Percentiles rank a stretch among this genome's conserved stretches.
Conservation (phyloP, 2,329 filamentous ascomycete genomes). For the Cryphonectria nitschkei region DNA sequence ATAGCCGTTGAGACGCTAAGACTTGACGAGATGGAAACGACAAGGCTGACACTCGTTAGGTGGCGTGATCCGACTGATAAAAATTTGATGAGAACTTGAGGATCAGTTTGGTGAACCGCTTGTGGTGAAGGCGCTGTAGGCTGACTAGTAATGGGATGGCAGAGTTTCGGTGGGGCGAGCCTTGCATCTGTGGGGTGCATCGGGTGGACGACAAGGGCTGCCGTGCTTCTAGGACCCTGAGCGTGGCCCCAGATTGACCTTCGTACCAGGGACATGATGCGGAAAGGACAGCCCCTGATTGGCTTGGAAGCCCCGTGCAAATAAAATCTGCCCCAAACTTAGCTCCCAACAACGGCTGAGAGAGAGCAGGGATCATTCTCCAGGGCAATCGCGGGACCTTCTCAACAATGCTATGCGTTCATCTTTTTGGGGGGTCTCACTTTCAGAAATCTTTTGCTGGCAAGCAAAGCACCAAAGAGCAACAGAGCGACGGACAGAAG, state of each 20-base stretch:
- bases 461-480: background rate
- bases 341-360: slow-evolving; percentile 23
- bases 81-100: slow-evolving; percentile 2
- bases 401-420: slow-evolving; percentile 23
- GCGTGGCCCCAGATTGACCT: background rate
- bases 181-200: slow-evolving; percentile 9
- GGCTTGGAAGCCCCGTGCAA: slow-evolving; percentile 17
- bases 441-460: slow-evolving; percentile 4
- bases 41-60: slow-evolving; percentile 6
- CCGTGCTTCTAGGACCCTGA: slow-evolving; percentile 12
- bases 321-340: slow-evolving; percentile 14
- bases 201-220: background rate
- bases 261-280: slow-evolving; percentile 15
- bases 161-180: slow-evolving; percentile 19
- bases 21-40: background rate
- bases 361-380: slow-evolving; percentile 18
- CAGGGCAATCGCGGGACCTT: slow-evolving; percentile 3
- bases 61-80: background rate
- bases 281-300: slow-evolving; percentile 10
- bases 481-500: slow-evolving; percentile 1
- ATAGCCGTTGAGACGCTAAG: slow-evolving; percentile 27
- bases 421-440: background rate
- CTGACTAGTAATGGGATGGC: background rate
- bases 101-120: slow-evolving; percentile 2
- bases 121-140: slow-evolving; percentile 6